Evolutionary conservation across 768 basidiomycete genomes (phyloP).

Genomic region (Lactarius quietus): DNA sequence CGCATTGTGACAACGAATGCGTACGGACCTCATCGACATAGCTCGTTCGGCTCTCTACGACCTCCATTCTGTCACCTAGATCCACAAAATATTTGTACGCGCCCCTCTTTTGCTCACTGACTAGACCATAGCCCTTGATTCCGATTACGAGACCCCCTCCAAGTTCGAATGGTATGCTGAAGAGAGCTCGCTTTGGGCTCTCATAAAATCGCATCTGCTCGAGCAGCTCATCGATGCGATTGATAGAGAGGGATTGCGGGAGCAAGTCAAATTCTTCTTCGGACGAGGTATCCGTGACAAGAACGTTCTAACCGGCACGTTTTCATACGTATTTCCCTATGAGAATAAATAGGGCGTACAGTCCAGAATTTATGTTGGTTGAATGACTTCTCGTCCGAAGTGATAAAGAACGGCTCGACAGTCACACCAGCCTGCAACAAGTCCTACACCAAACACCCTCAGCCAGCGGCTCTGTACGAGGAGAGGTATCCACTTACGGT

Average conservation of each 20-base stretch:
- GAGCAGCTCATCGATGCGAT: conserved; percentile 73
- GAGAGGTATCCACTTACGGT: conserved; percentile 41
- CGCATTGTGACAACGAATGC: background rate
- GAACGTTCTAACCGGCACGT: conserved; percentile 47
- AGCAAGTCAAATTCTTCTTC: conserved; percentile 48
- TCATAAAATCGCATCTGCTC: conserved; percentile 80
- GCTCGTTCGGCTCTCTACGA: conserved; percentile 62
- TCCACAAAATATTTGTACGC: conserved; percentile 80
- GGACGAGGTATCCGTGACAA: conserved; percentile 53
- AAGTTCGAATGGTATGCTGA: conserved; percentile 77
- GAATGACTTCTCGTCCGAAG: conserved; percentile 61
- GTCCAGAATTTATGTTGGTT: conserved; percentile 75
- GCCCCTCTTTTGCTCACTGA: conserved; percentile 87
- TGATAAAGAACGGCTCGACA: conserved; percentile 89
- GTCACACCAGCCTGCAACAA: conserved; percentile 72
- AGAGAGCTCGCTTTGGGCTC: conserved; percentile 77
- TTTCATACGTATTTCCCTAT: background rate
- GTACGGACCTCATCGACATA: conserved; percentile 71
- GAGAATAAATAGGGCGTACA: conserved; percentile 40
- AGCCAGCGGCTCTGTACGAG: too few relatives aligned
- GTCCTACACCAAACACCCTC: conserved; percentile 48
- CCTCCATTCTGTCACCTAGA: conserved; percentile 71
- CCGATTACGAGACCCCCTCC: conserved; percentile 73
- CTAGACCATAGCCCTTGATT: conserved; percentile 85
- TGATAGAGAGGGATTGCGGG: conserved; percentile 68